phyloP scores from a whole-genome alignment of 768 basidiomycete species.

The Fomitopsis pulvina region DNA sequence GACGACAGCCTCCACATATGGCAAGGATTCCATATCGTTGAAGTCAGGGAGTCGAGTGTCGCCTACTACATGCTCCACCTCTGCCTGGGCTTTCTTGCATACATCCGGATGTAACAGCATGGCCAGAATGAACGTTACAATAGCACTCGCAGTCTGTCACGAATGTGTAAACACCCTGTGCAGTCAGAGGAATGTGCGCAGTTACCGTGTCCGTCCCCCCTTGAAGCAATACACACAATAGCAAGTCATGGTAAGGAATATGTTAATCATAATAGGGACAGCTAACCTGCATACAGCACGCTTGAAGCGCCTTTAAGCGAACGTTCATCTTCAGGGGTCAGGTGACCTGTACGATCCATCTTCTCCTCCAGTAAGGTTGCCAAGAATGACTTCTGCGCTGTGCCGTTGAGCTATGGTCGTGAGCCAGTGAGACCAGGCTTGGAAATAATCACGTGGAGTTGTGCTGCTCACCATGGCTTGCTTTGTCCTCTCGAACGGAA shows the following conservation, averaged over 20 bases:
- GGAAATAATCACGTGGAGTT: not conserved
- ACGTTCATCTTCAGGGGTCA: not conserved
- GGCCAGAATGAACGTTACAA: constrained; percentile 23
- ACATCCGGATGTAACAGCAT: constrained; percentile 23
- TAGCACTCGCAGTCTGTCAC: no score
- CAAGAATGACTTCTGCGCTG: constrained; percentile 2
- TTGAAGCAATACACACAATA: no score
- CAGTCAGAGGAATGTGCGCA: no score
- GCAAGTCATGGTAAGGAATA: no score
- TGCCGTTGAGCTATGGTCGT: constrained; percentile 1
- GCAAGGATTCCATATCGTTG: constrained; percentile 18
- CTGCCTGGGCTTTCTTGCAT: constrained; percentile 18
- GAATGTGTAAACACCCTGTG: no score
- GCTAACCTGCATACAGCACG: constrained; percentile 13
- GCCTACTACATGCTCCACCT: constrained; percentile 21
- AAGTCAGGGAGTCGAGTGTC: constrained; percentile 20
- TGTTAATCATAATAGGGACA: no score
- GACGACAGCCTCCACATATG: constrained; percentile 21
- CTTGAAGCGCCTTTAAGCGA: not conserved
- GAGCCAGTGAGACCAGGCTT: not conserved
- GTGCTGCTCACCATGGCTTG: constrained; percentile 25
- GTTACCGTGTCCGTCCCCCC: no score
- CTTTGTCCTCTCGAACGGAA: constrained; percentile 22
- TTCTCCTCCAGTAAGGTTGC: not conserved
- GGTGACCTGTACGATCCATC: not conserved